Base-by-base conservation (phyloP, 352 stramenopile genomes). In the Halophytophthora polymorphica region DNA sequence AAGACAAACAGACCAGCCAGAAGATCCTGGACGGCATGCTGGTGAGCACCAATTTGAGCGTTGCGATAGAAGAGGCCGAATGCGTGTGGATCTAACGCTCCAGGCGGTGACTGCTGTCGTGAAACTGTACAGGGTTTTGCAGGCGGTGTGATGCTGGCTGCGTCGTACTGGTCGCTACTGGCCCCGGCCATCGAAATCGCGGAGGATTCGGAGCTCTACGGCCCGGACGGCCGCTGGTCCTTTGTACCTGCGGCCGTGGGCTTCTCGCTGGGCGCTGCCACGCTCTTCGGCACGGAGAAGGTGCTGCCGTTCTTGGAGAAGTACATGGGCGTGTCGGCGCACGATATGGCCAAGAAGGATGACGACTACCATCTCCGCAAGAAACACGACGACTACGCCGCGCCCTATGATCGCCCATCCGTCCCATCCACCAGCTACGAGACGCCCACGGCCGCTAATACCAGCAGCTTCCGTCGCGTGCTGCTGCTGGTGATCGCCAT, bases 401-500 rank as follows among this genome's bases (percentile, higher is more conserved):
- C 10, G 39, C 21, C 19, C 33, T 38, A 38, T 10, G 33, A 38
- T 14, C 11, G 15, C 15, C 15, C 33, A 17, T 38, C 33, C 33
- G 33, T 17, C 33, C 33, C 33, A 10, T 17, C 33, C 33, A 38
- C 33, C 33, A 60, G 28, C 36, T 41, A 64, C 10, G 46, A 59
- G 8, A 59, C 67, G 8, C 51, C 58, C 21, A 61, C 53, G 2
- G 38, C 41, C 2, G 40, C 42, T 25, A 71, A 46, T 25, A 70
- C 53, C 3, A 69, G 47, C 41, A 89, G 81, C 54, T 95, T 73
- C 53, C 82, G 86, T 8, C 80, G 86, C 7, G 79, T 96, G 6
- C 35, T 95, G 28, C 56, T 96, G 36, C 60, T 96, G 10, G 87
- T 96, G 38, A 90, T 96, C 42, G 87, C 87, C 29, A 93, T 96